Conservation (phyloP, 768 basidiomycete genomes). For the Mycena indigotica region DNA sequence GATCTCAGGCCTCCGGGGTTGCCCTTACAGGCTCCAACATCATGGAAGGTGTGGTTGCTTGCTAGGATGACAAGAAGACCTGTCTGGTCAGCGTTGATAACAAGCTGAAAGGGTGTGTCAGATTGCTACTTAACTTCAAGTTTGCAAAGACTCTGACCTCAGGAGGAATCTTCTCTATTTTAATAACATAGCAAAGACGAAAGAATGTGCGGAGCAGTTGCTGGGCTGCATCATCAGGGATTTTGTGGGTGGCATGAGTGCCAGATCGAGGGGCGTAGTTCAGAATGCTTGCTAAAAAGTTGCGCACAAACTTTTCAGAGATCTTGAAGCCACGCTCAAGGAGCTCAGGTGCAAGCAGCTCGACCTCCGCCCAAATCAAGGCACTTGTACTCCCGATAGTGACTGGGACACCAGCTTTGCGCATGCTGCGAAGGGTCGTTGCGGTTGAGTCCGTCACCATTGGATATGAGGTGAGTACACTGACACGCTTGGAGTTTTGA, state of each 20-base stretch:
- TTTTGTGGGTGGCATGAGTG: constrained; percentile 6
- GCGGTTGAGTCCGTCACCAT: constrained; percentile 8
- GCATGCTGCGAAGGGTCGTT: constrained; percentile 6
- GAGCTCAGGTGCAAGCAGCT: neutral
- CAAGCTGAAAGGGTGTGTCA: no score
- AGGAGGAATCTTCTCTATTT: no score
- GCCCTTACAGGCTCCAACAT: no score
- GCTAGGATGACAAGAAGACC: no score
- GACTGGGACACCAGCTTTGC: constrained; percentile 1
- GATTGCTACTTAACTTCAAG: no score
- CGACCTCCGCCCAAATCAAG: constrained; percentile 8
- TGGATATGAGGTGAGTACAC: constrained; percentile 11
- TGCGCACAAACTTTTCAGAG: constrained; percentile 7
- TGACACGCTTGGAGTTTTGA: neutral
- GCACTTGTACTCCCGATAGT: constrained; percentile 7
- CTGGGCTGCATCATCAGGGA: constrained; percentile 15
- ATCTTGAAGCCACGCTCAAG: constrained; percentile 8
- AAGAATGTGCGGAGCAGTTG: no score
- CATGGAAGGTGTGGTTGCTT: constrained; percentile 18
- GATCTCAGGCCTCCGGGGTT: no score
- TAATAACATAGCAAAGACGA: no score
- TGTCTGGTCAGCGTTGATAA: no score
- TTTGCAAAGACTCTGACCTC: no score
- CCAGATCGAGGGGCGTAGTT: constrained; percentile 10
- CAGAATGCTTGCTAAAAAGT: constrained; percentile 7